Evolutionary conservation across 306 rosid genomes (phyloP), one percentile per base, ranked within the genome.

Genomic region (Lathyrus sativus): DNA sequence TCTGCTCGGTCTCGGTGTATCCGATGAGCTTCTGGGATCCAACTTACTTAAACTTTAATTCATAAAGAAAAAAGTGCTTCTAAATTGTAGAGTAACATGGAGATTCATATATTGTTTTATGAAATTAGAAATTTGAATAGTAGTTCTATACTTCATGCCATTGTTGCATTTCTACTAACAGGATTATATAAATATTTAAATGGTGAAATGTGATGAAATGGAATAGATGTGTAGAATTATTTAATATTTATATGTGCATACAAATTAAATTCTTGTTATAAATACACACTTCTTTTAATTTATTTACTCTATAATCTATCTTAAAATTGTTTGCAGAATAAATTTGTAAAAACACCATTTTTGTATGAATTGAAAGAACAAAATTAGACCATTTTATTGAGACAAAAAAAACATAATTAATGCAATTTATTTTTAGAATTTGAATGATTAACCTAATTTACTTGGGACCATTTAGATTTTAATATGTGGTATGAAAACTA

Each of bases 11-110:
- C 11, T 19, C 38, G 3, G 58, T 50, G 5, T 19, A 18, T 9
- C 11, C 22, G 58, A 8, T 53, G 11, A 53, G 14, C 51, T 46
- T 7, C 9, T 46, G 51, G 14, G 9, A n/a, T 13, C 6, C 51
- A 46, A 46, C 9, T 46, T 7, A n/a, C 2, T 15, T 6, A 46
- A 14, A 46, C 19, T 46, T n/a, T n/a, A 46, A 44, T 13, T 44
- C 49, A 13, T 12, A 15, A 48, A 15, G n/a, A 48, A 18, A 9
- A 89, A 92, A 0, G 81, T 73, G 82, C 6, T 26, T 55, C 35
- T 26, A 9, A 26, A 26, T 12, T 55, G 57, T 75, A 31, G 39
- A 63, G 48, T 33, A 62, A 73, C 50, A 6, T 13, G 19, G 35
- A 65, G 8, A 75, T 65, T 35, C 61, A 41, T 72, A n/a, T 59